Evolutionary conservation across 257 asterid species (phyloP).

Genomic region (Paraleonurus japonicus): DNA sequence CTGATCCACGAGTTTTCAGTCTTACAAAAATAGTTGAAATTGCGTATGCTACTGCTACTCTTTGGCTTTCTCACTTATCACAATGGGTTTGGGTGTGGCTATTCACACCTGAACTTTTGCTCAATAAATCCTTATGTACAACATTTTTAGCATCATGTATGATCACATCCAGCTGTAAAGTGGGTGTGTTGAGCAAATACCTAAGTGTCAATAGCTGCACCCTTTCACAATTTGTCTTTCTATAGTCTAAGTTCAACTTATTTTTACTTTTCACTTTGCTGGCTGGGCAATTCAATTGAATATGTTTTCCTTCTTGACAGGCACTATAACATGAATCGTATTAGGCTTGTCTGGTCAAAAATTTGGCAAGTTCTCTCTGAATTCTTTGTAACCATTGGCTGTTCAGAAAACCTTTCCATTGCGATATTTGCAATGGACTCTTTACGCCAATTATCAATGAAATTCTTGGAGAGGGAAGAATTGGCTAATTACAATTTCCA

Average conservation of each 20-base stretch:
- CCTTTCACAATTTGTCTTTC: neutral
- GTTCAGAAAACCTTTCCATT: conserved; percentile 92
- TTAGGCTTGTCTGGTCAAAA: conserved; percentile 97
- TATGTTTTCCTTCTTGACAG: conserved; percentile 45
- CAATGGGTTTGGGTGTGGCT: neutral
- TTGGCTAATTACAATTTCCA: conserved; percentile 97
- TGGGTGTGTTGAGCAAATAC: neutral
- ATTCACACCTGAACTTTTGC: neutral
- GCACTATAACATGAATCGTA: conserved; percentile 98
- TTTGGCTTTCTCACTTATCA: conserved; percentile 9
- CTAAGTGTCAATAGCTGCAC: neutral
- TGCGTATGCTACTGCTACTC: conserved; percentile 60
- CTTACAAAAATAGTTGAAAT: conserved; percentile 98
- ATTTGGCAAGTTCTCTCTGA: conserved; percentile 94
- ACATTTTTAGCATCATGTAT: no score
- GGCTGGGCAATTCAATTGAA: conserved; percentile 9
- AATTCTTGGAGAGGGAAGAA: conserved; percentile 96
- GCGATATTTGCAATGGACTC: conserved; percentile 99
- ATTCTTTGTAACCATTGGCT: conserved; percentile 90
- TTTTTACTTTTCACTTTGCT: conserved; percentile 12
- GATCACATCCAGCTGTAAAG: neutral
- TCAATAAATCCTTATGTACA: neutral
- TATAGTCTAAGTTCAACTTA: neutral
- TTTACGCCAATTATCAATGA: conserved; percentile 92
- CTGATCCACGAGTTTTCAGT: conserved; percentile 98